A percentile compares a stretch with the other conserved stretches of the same genome.
Evolutionary conservation across 148 eudicot genomes (phyloP).

Genomic region (Dianthus caryophyllus): DNA sequence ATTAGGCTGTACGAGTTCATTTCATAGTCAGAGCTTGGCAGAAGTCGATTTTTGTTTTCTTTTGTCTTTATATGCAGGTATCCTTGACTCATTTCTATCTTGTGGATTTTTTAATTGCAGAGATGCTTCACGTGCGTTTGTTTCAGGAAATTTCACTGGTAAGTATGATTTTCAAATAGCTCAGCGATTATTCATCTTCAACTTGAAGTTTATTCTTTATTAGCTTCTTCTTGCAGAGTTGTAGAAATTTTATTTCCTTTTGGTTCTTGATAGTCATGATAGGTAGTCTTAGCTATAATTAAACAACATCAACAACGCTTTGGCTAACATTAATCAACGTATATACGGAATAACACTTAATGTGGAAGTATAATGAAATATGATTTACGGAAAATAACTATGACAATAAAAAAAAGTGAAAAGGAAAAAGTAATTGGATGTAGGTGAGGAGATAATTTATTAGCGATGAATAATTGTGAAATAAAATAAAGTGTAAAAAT

Average conservation of each 20-base stretch:
- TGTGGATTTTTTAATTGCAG: slow-evolving; percentile 32
- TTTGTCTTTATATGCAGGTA: background rate
- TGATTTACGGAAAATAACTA: too few species aligned
- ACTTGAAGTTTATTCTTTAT: background rate
- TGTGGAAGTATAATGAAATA: background rate
- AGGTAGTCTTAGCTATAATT: background rate
- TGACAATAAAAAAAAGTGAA: too few species aligned
- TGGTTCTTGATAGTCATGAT: too few species aligned
- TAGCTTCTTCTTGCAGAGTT: background rate
- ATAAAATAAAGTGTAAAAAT: too few species aligned
- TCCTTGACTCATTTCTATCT: slow-evolving; percentile 16
- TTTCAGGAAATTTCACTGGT: slow-evolving; percentile 96
- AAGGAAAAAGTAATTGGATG: too few species aligned
- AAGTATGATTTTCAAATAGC: background rate
- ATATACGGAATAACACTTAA: background rate
- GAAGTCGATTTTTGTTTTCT: background rate
- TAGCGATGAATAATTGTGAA: too few species aligned
- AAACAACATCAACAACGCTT: background rate
- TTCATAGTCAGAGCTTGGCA: background rate
- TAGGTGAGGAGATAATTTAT: too few species aligned
- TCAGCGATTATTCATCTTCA: slow-evolving; percentile 7
- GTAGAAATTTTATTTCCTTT: background rate
- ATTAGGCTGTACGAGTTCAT: background rate
- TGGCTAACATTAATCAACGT: background rate
- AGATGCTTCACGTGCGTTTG: slow-evolving; percentile 94